Evolutionary conservation across 176 grass and related monocot genomes (phyloP), one percentile per base, ranked within the genome.

Genomic region (Rhynchospora pubera): DNA sequence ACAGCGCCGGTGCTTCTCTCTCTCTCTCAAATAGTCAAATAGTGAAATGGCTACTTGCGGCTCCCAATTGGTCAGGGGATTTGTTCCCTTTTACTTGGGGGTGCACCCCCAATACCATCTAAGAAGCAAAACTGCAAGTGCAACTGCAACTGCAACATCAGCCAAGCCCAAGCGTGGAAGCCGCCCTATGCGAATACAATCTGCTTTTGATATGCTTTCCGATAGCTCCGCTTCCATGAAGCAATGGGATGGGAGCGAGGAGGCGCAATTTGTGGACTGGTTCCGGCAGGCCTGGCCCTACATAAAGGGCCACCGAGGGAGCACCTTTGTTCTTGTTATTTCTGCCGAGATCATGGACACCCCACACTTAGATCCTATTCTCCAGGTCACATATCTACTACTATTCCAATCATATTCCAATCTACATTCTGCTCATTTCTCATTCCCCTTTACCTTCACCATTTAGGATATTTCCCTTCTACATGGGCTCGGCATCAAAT

Each of bases 381-480:
- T 97, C 26, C 91, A 93, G 89, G 9, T 52, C 24, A n/a, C n/a
- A n/a, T n/a, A n/a, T n/a, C n/a, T n/a, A n/a, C n/a, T n/a, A n/a
- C n/a, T n/a, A n/a, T n/a, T n/a, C n/a, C n/a, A n/a, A n/a, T n/a
- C n/a, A n/a, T n/a, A n/a, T n/a, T n/a, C n/a, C n/a, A n/a, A n/a
- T n/a, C 15, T 56, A 7, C 1, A 14, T 58, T 26, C 30, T 59
- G 10, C 47, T 77, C 16, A 76, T 26, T 76, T 77, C n/a, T 77
- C 23, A 6, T 56, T 57, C 28, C 1, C 26, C 11, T 24, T 77
- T 53, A n/a, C n/a, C n/a, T n/a, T n/a, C n/a, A n/a, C n/a, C n/a
- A n/a, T n/a, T n/a, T n/a, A 97, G 92, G 94, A 97, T 87, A 94
- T 97, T 78, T 97, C 94, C 18, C 90, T 97, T 56, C 94, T 97